Evolutionary conservation across 768 basidiomycete genomes (phyloP).

Genomic region (Boletus eberwhitei): DNA sequence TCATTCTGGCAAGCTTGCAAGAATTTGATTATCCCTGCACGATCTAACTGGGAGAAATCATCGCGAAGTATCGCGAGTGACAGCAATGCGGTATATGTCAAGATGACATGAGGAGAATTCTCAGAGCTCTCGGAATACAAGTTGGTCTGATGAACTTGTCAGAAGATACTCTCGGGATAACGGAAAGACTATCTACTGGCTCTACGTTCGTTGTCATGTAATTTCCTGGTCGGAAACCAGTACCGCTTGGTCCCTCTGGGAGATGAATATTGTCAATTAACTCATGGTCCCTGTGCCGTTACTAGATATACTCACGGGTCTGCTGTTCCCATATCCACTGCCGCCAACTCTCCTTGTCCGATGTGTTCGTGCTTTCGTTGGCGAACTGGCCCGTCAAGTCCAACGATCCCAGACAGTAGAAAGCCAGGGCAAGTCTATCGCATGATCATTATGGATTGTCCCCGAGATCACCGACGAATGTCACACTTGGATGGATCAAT

Average conservation of each 20-base stretch:
- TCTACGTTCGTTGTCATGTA: constrained; percentile 52
- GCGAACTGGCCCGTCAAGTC: constrained; percentile 63
- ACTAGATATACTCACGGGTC: constrained; percentile 43
- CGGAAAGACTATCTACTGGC: constrained; percentile 6
- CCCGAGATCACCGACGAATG: constrained; percentile 13
- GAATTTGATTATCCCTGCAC: constrained; percentile 61
- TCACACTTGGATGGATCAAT: constrained; percentile 70
- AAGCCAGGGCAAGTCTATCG: constrained; percentile 74
- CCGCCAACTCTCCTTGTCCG: constrained; percentile 62
- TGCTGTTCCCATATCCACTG: constrained; percentile 93
- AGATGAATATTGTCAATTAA: neutral
- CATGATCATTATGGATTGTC: constrained; percentile 10
- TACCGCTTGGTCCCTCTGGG: constrained; percentile 54
- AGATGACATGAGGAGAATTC: constrained; percentile 80
- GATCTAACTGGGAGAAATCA: constrained; percentile 69
- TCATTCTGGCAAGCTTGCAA: constrained; percentile 67
- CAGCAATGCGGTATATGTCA: constrained; percentile 90
- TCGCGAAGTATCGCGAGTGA: constrained; percentile 85
- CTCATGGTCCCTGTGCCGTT: neutral
- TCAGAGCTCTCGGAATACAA: constrained; percentile 44
- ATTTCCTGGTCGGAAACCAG: constrained; percentile 73
- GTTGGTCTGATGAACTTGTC: constrained; percentile 24
- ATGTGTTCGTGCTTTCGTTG: constrained; percentile 38
- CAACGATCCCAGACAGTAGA: constrained; percentile 84
- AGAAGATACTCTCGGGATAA: constrained; percentile 4